Evolutionary conservation across 306 rosid genomes (phyloP), one percentile per base, ranked within the genome.

Genomic region (Luffa acutangula): DNA sequence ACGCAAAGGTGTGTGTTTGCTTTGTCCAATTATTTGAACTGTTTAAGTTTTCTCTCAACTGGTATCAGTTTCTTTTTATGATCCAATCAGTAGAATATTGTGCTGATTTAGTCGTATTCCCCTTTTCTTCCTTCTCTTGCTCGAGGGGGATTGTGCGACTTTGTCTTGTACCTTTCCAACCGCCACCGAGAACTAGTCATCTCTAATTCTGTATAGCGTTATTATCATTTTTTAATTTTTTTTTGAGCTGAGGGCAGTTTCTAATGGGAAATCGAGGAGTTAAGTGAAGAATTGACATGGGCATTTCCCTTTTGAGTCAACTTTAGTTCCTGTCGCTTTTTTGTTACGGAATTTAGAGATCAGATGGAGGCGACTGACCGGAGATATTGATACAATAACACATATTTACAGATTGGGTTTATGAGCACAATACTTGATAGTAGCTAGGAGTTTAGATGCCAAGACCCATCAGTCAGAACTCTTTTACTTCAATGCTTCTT

Each of bases 1-100:
- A 86, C 88, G 84, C 56, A 82, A 88, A 83, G 98, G 98, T 93
- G 72, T 67, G 37, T 63, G 43, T 77, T 11, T 2, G 3, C 42
- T 65, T 42, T n/a, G 1, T 15, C 41, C 42, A 31, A 15, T 43
- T 6, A 1, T 25, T 18, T 39, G 2, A 31, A 64, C 70, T 9
- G 25, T 78, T 41, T 46, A 4, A 66, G 43, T 14, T 42, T 7
- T 11, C 20, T 52, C 49, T 49, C 4, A 41, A 75, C 65, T 78
- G 18, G 25, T 80, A 83, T 58, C 62, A 78, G 79, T 65, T 48
- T 73, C 46, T 13, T 81, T 80, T 48, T 64, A 42, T 83, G 66
- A 48, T 82, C 79, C 52, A 79, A 74, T 53, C 67, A 48, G 76
- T 77, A 3, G 15, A n/a, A 45, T 5, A 20, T 52, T 53, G 78